Percentiles rank a stretch among this genome's conserved stretches.
These are phyloP conservation scores for Magnusiomyces paraingens DNA, from an alignment of 1,139 yeast species.

Conservation along the genomic window DNA sequence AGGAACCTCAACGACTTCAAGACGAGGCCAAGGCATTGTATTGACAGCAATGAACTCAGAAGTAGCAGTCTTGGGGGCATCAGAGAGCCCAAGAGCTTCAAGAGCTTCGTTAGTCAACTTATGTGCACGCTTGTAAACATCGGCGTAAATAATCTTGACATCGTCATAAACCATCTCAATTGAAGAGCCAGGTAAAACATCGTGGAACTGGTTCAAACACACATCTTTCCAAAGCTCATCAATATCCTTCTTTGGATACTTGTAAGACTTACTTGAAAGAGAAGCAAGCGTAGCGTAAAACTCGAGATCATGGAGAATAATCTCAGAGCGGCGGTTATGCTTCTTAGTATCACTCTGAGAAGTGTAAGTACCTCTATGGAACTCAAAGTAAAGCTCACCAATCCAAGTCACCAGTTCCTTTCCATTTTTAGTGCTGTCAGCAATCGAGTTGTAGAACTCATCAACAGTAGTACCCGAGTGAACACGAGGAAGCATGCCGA, in stretches of 20 bases:
- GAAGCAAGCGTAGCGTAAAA: conserved; percentile 73
- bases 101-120: conserved; percentile 50
- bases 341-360: conserved; percentile 83
- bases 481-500: conserved; percentile 72
- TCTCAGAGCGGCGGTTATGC: conserved; percentile 72
- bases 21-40: conserved; percentile 65
- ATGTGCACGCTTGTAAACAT: conserved; percentile 49
- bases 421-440: conserved; percentile 60
- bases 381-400: conserved; percentile 91
- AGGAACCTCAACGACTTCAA: conserved; percentile 44
- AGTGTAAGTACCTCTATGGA: conserved; percentile 95
- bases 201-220: conserved; percentile 90
- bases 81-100: conserved; percentile 35
- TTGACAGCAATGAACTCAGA: conserved; percentile 39
- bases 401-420: conserved; percentile 72
- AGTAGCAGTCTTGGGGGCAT: conserved; percentile 13
- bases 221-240: conserved; percentile 80
- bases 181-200: conserved; percentile 93
- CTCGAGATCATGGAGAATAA: conserved; percentile 79
- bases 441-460: conserved; percentile 66
- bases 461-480: conserved; percentile 71
- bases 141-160: conserved; percentile 70
- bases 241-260: conserved; percentile 64
- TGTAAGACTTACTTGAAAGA: conserved; percentile 43
- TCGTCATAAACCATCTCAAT: conserved; percentile 94